phyloP scores from a whole-genome alignment of 2,329 filamentous ascomycete genomes.

The Colletotrichum musae region DNA sequence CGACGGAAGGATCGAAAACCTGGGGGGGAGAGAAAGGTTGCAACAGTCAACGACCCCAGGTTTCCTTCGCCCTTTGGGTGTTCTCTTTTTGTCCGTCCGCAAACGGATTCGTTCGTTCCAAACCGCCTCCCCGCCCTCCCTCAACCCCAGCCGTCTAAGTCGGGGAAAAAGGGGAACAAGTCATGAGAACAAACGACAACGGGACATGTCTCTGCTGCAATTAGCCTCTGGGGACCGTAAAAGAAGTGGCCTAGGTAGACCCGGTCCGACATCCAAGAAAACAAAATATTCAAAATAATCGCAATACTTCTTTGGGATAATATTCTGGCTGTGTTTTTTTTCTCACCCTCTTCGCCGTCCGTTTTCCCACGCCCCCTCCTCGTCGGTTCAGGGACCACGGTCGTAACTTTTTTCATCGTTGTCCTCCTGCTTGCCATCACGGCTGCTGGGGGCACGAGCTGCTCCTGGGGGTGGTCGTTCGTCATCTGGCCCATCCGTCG shows the following conservation, averaged over 20 bases:
- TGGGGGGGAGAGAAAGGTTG: conserved; percentile 10
- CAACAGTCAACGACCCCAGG: conserved; percentile 17
- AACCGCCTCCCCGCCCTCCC: no score
- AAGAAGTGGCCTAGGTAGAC: neutral
- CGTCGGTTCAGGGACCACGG: conserved; percentile 32
- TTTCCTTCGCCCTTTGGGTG: conserved; percentile 2
- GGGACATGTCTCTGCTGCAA: conserved; percentile 19
- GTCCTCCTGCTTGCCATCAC: neutral
- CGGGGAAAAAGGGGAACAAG: neutral
- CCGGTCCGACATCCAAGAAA: neutral
- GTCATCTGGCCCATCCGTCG: conserved; percentile 22
- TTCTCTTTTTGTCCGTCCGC: conserved; percentile 16
- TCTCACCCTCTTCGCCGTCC: neutral
- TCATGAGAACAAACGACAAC: conserved; percentile 35
- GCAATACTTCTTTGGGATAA: neutral
- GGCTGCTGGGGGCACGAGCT: neutral
- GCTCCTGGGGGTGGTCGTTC: neutral
- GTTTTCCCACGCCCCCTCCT: conserved; percentile 10
- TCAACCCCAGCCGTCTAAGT: conserved; percentile 3
- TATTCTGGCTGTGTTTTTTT: neutral
- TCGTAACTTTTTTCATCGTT: neutral
- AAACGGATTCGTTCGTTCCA: conserved; percentile 30
- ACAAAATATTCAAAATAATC: neutral
- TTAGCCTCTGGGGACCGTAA: conserved; percentile 22
- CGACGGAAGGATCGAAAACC: neutral